Base-by-base conservation (phyloP, 2,329 filamentous ascomycete species). In the Exophiala xenobiotica region DNA sequence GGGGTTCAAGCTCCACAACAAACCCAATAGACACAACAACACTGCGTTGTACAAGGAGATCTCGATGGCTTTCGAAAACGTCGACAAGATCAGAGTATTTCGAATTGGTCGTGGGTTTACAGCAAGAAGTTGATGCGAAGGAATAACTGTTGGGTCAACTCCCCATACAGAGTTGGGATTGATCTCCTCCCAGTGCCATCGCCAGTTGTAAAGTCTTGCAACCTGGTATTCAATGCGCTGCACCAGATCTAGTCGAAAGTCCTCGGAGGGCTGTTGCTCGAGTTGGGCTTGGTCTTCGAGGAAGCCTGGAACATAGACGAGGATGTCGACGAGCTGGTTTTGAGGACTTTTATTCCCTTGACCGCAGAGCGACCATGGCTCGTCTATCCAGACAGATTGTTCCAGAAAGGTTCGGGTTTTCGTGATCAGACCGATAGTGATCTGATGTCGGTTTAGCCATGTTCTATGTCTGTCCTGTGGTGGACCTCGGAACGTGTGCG, bases 91-190 rank as follows among this genome's bases (percentile, higher is more conserved):
- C 11, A 74, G 77, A 48, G 83, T 82, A 16, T 81, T 95, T 61
- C 77, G 79, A 2, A 88, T 96, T 61, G 81, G 88, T 51, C 78
- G 81, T 55, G 95, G 87, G 87, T 92, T 95, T 62, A 83, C 88
- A n/a, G n/a, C n/a, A 55, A 91, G 96, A 70, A 82, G 87, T 16
- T 44, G 38, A 12, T 84, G 88, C 20, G 46, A 12, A 0, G 45
- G 42, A 16, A 57, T 46, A 14, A 43, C 18, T 9, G 49, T 50
- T 6, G 50, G 50, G 9, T 57, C 54, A 12, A 53, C 46, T 38
- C 54, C 54, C 49, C 46, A 48, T n/a, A 33, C 50, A 2, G 44
- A 46, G 19, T 53, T 37, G 20, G 31, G 46, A 38, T 57, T 53
- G 24, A 45, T 29, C 37, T 46, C 54, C 42, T 57, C 54, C 54